Conservation (phyloP, 768 basidiomycete genomes). For the Termitomyces sp. region DNA sequence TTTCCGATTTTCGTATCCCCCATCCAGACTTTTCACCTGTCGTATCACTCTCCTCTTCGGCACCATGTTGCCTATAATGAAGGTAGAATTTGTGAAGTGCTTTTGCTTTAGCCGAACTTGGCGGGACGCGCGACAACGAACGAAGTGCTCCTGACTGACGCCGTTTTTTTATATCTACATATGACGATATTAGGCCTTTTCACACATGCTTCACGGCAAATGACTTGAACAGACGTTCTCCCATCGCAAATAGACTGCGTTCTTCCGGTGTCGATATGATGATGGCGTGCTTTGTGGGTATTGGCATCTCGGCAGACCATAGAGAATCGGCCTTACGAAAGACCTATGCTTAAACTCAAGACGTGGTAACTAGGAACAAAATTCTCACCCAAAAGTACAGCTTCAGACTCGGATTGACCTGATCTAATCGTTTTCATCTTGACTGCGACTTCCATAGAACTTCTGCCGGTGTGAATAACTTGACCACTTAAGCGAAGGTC, state of each 20-base stretch:
- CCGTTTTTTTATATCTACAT: constrained; percentile 53
- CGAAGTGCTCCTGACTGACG: constrained; percentile 46
- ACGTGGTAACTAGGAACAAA: background rate
- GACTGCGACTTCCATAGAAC: constrained; percentile 83
- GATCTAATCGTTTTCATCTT: constrained; percentile 66
- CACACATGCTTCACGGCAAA: background rate
- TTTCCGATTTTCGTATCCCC: constrained; percentile 66
- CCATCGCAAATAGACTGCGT: constrained; percentile 52
- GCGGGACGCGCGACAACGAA: constrained; percentile 69
- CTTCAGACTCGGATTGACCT: constrained; percentile 40
- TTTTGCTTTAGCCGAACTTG: constrained; percentile 61
- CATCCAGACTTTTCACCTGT: constrained; percentile 59
- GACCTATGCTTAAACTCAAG: background rate
- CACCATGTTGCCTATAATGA: constrained; percentile 42
- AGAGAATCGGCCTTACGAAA: constrained; percentile 68
- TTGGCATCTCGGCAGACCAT: constrained; percentile 79
- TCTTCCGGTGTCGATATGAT: constrained; percentile 58
- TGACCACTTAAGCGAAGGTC: constrained; percentile 76
- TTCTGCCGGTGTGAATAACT: constrained; percentile 70
- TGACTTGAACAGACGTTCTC: constrained; percentile 49
- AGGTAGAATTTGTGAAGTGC: constrained; percentile 68
- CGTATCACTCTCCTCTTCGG: constrained; percentile 7
- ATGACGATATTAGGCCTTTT: background rate
- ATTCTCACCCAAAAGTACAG: constrained; percentile 56
- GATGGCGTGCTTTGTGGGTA: constrained; percentile 59